Evolutionary conservation across 2,329 filamentous ascomycete species (phyloP), one percentile per base, ranked within the genome.

Genomic region (Colletotrichum gigasporum): DNA sequence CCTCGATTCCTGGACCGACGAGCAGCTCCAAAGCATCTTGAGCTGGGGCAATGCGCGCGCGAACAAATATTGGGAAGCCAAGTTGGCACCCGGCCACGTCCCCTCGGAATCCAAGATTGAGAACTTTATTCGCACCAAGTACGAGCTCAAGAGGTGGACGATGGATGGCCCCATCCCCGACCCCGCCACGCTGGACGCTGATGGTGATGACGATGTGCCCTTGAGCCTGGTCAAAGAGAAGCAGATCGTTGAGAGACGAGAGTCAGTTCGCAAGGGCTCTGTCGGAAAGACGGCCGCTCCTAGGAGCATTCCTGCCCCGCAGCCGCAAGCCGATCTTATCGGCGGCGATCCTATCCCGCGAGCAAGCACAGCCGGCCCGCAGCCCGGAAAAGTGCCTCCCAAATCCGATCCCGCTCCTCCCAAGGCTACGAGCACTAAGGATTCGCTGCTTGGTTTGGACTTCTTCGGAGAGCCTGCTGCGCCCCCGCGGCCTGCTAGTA

Each of bases 41-140:
- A 93, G 88, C 82, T 99, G 96, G 96, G 96, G 96, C 65, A 99
- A 99, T 78, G 88, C 91, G 59, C 90, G 94, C 78, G 96, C 96
- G 60, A 99, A 99, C 83, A 98, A 97, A 84, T 97, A 98, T 78
- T 99, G 95, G 95, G 96, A 99, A 80, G 88, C 92, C 67, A 99
- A 98, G 81, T 82, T 99, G 73, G 94, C 95, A 2, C 82, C 91
- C 12, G 94, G 94, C 64, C 96, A 99, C 79, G 89, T 95, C 47
- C 96, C 96, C 1, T 97, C 95, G 20, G 96, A 99, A 82, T 87
- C 92, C 70, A 99, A 99, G 85, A 98, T 99, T 71, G 96, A 99
- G 85, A 99, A 98, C 83, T 99, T 99, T 75, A 98, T 99, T 72
- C 90, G 96, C 70, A 99, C 96, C 60, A 99, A 99, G 80, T 99